Evolutionary conservation across 2,329 filamentous ascomycete genomes (phyloP).

Genomic region (Xylariaceae sp.): DNA sequence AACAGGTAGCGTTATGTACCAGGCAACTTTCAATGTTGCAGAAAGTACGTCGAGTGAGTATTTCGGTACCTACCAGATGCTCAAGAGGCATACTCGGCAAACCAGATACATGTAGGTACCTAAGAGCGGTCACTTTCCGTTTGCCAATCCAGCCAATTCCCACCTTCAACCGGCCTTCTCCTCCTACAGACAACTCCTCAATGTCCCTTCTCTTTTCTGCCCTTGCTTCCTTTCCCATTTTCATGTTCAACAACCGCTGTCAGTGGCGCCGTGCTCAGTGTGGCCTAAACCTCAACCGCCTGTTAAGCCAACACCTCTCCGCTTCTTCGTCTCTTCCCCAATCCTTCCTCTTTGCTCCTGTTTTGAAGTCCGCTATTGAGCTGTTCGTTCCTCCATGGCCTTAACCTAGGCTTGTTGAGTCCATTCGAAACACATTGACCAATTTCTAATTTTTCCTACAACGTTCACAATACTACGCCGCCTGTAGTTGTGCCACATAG

Average conservation of each 20-base stretch:
- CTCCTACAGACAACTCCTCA: slow-evolving; percentile 11
- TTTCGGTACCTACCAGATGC: slow-evolving; percentile 1
- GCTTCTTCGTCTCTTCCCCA: slow-evolving; percentile 13
- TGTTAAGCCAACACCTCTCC: slow-evolving; percentile 1
- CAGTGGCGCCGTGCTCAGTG: slow-evolving; percentile 19
- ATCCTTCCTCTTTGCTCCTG: slow-evolving; percentile 20
- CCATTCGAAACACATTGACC: slow-evolving; percentile 19
- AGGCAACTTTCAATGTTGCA: not conserved
- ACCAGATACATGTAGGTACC: slow-evolving; percentile 7
- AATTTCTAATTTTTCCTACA: slow-evolving; percentile 22
- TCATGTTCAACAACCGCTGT: slow-evolving; percentile 23
- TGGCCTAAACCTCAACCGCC: slow-evolving; percentile 11
- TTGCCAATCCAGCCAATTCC: slow-evolving; percentile 7
- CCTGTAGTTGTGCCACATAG: slow-evolving; percentile 12
- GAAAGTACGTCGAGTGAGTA: not conserved
- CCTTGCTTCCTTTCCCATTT: slow-evolving; percentile 13
- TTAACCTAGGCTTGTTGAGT: slow-evolving; percentile 11
- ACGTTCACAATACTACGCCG: slow-evolving; percentile 13
- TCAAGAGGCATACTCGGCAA: slow-evolving; percentile 10
- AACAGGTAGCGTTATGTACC: not conserved
- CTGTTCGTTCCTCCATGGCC: slow-evolving; percentile 23
- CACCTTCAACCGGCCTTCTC: too few relatives aligned
- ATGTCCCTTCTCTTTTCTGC: slow-evolving; percentile 6
- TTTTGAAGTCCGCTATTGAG: slow-evolving; percentile 10
- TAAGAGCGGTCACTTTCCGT: not conserved